Percentiles rank a stretch among this genome's conserved stretches.
phyloP scores from a whole-genome alignment of 176 grass and related monocot species.

The Tillandsia fasciculata region DNA sequence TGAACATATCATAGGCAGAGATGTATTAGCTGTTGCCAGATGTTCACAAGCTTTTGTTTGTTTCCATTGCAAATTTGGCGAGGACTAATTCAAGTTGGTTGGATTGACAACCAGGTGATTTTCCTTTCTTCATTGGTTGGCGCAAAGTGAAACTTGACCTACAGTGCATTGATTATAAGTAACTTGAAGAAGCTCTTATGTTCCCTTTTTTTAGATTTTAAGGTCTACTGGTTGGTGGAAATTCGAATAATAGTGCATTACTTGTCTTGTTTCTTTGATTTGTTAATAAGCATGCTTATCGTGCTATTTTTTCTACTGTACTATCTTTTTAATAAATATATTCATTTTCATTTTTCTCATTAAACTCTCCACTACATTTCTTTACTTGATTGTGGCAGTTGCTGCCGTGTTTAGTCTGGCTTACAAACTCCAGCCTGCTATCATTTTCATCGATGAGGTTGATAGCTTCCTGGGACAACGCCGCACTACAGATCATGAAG shows the following conservation, averaged over 20 bases:
- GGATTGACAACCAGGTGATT: no score
- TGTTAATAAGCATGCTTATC: background rate
- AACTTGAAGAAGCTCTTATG: no score
- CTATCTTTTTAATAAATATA: background rate
- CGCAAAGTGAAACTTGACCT: no score
- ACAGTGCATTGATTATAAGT: background rate
- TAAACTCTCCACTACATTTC: background rate
- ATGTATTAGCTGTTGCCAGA: no score
- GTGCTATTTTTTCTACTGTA: background rate
- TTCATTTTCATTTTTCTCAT: background rate
- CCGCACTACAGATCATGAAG: conserved; percentile 70
- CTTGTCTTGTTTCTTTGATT: background rate
- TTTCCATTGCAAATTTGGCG: no score
- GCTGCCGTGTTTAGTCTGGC: conserved; percentile 84
- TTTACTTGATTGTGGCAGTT: conserved; percentile 34
- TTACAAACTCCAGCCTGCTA: conserved; percentile 88
- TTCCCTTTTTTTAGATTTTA: no score
- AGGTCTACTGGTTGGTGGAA: background rate
- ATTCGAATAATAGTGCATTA: background rate
- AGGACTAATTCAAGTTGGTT: no score
- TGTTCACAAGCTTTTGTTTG: no score
- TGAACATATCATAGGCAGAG: no score
- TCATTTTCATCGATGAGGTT: conserved; percentile 97
- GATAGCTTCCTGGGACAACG: conserved; percentile 94
- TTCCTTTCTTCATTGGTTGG: no score